Conservation (phyloP, 495 filamentous ascomycete species). For the Talaromyces borbonicus region DNA sequence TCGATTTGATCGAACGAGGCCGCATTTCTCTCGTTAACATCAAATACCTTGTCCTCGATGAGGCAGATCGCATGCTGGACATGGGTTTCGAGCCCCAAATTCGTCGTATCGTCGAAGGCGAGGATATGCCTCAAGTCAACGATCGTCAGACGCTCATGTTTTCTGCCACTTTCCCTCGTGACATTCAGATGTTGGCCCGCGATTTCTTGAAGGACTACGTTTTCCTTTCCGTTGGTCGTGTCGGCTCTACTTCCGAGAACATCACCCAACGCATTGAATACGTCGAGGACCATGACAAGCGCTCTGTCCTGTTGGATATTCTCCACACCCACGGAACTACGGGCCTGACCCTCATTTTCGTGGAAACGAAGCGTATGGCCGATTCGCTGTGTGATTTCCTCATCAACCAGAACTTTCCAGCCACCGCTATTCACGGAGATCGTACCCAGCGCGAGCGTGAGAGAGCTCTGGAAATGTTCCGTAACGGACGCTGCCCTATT, state of each 20-base stretch:
- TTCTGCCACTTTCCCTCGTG: conserved; percentile 95
- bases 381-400: conserved; percentile 95
- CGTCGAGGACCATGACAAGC: conserved; percentile 95
- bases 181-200: conserved; percentile 96
- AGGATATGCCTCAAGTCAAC: conserved; percentile 86
- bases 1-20: conserved; percentile 96
- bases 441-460: conserved; percentile 98
- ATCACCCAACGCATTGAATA: conserved; percentile 99
- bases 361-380: conserved; percentile 99
- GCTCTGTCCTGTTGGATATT: conserved; percentile 92
- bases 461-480: conserved; percentile 93
- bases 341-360: conserved; percentile 93
- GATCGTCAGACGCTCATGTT: conserved; percentile 98
- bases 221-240: conserved; percentile 96
- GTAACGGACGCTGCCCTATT: conserved; percentile 89
- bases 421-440: conserved; percentile 98
- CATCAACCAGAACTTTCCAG: conserved; percentile 95
- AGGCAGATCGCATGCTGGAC: conserved; percentile 99
- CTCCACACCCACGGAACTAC: conserved; percentile 81
- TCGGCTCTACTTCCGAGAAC: conserved; percentile 99
- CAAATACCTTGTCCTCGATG: conserved; percentile 98
- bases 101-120: conserved; percentile 92
- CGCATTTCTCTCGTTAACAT: conserved; percentile 94
- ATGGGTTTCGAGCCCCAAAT: conserved; percentile 99
- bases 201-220: conserved; percentile 98